phyloP scores from a whole-genome alignment of 805 yeast genomes.

The Wickerhamomyces silvicola region DNA sequence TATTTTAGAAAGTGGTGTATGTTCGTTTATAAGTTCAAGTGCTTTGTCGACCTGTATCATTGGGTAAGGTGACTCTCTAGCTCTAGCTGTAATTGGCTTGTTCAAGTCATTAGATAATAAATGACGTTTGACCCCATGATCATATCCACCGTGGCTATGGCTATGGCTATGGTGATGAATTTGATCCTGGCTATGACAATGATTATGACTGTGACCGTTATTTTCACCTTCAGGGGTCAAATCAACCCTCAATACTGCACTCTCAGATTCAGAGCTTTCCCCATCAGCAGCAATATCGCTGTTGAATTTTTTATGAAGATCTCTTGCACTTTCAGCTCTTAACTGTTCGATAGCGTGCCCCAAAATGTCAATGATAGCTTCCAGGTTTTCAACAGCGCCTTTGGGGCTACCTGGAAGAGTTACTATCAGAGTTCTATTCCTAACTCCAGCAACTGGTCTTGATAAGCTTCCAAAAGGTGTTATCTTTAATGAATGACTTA shows the following conservation, averaged over 20 bases:
- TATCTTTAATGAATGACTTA: conserved; percentile 32
- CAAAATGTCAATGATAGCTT: conserved; percentile 30
- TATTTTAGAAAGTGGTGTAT: conserved; percentile 26
- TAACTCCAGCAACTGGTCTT: conserved; percentile 45
- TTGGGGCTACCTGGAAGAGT: conserved; percentile 50
- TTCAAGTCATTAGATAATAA: conserved; percentile 28
- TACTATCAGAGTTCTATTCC: conserved; percentile 30
- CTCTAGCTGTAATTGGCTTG: conserved; percentile 34
- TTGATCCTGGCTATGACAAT: conserved; percentile 6
- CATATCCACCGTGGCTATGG: conserved; percentile 6
- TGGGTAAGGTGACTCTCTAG: conserved; percentile 43
- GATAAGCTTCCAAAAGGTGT: conserved; percentile 45
- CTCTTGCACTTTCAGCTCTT: conserved; percentile 30
- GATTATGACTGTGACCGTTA: conserved; percentile 15
- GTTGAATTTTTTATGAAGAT: conserved; percentile 26
- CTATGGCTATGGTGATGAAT: conserved; percentile 8
- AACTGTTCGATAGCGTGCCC: conserved; percentile 39
- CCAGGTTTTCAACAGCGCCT: conserved; percentile 39
- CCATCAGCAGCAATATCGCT: conserved; percentile 8
- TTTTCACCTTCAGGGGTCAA: too few species aligned
- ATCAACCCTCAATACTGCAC: too few species aligned
- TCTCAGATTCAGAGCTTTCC: too few species aligned
- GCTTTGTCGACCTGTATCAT: conserved; percentile 40
- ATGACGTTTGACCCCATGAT: conserved; percentile 31
- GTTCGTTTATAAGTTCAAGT: conserved; percentile 23